Conservation (phyloP, 768 basidiomycete genomes). For the Panaeolus papilionaceus region DNA sequence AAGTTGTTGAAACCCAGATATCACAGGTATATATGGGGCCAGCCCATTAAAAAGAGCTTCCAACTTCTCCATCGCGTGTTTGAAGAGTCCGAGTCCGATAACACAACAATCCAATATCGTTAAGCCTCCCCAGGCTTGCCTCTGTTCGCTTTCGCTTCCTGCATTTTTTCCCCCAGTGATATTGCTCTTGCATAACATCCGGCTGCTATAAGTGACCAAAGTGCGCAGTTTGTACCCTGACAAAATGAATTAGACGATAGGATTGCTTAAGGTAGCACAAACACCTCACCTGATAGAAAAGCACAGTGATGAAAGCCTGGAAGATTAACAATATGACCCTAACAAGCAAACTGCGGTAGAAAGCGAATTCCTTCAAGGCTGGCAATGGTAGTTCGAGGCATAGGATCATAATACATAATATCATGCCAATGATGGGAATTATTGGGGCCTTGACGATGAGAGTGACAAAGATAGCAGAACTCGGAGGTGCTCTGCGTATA, state of each 20-base stretch:
- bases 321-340: constrained; percentile 68
- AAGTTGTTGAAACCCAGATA: constrained; percentile 24
- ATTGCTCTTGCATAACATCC: constrained; percentile 72
- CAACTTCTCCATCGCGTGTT: constrained; percentile 23
- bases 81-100: constrained; percentile 20
- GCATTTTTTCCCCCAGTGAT: constrained; percentile 71
- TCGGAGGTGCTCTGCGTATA: constrained; percentile 59
- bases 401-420: constrained; percentile 63
- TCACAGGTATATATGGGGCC: constrained; percentile 27
- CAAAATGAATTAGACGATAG: constrained; percentile 16
- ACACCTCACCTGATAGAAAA: constrained; percentile 77
- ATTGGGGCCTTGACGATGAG: constrained; percentile 82
- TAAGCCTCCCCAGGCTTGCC: constrained; percentile 41
- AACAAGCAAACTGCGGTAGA: constrained; percentile 71
- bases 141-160: constrained; percentile 66
- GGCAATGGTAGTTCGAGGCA: constrained; percentile 79
- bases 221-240: constrained; percentile 83
- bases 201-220: constrained; percentile 80
- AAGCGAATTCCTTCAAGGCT: constrained; percentile 52
- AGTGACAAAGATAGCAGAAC: constrained; percentile 65
- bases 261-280: not conserved
- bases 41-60: constrained; percentile 29
- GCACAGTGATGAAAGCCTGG: constrained; percentile 64
- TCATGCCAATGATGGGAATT: constrained; percentile 71
- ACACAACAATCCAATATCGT: constrained; percentile 20